Conservation (phyloP, 305 asterid genomes). For the Euphrasia arctica region DNA sequence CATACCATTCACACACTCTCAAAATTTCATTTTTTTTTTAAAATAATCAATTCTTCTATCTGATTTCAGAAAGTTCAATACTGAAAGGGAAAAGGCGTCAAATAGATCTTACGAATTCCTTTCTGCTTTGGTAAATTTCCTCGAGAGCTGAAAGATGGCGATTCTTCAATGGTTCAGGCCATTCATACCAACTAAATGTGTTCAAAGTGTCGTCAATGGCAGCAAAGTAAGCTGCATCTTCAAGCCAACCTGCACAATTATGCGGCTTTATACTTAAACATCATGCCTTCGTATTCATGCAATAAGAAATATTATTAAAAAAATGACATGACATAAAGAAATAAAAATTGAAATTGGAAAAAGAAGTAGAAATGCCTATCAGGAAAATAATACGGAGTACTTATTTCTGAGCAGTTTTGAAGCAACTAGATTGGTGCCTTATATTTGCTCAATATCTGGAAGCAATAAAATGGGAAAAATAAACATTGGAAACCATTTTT, state of each 20-base stretch:
- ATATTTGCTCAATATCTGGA: not conserved
- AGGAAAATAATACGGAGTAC: not conserved
- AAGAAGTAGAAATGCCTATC: not conserved
- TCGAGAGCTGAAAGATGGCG: slow-evolving; percentile 92
- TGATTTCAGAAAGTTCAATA: not conserved
- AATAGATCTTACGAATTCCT: slow-evolving; percentile 69
- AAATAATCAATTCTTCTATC: too few species aligned
- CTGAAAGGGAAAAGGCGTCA: slow-evolving; percentile 21
- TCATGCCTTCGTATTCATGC: slow-evolving; percentile 3
- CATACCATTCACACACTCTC: too few species aligned
- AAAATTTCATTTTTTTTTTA: too few species aligned
- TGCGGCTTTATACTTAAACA: slow-evolving; percentile 20
- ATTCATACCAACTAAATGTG: slow-evolving; percentile 80
- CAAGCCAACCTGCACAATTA: slow-evolving; percentile 82
- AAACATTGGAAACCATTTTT: not conserved
- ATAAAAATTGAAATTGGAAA: not conserved
- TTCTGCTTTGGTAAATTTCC: slow-evolving; percentile 78
- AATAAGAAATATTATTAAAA: not conserved
- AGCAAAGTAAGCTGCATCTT: slow-evolving; percentile 97
- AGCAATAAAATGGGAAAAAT: not conserved
- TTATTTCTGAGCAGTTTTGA: not conserved
- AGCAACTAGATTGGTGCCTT: not conserved
- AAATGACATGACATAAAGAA: not conserved
- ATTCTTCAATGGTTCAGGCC: slow-evolving; percentile 94
- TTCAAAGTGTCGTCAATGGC: slow-evolving; percentile 80